phyloP scores from a whole-genome alignment of 352 stramenopile genomes.

The Phytophthora sp. region DNA sequence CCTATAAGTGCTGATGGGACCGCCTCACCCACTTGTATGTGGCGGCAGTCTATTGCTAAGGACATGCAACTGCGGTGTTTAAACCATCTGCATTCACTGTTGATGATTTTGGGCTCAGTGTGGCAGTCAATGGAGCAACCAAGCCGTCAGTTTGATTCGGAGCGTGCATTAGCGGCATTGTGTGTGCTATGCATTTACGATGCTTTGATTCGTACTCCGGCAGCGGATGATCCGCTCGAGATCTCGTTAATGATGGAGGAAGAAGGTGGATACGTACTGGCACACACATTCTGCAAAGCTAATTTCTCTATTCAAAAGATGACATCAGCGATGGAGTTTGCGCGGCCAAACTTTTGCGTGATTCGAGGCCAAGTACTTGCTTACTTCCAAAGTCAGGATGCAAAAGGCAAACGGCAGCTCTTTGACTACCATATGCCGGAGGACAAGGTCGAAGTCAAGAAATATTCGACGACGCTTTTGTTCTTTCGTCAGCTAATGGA shows the following conservation, averaged over 20 bases:
- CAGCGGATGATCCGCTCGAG: constrained; percentile 72
- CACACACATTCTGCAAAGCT: constrained; percentile 85
- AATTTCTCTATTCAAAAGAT: constrained; percentile 82
- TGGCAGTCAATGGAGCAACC: constrained; percentile 91
- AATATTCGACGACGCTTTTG: constrained; percentile 88
- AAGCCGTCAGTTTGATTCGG: constrained; percentile 86
- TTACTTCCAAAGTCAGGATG: constrained; percentile 80
- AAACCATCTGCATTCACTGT: constrained; percentile 70
- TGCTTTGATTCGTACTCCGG: constrained; percentile 79
- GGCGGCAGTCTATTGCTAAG: constrained; percentile 70
- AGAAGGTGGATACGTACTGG: constrained; percentile 81
- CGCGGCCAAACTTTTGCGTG: constrained; percentile 76
- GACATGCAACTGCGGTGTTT: constrained; percentile 86
- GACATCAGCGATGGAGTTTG: constrained; percentile 86
- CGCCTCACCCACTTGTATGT: constrained; percentile 57
- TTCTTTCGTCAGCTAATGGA: constrained; percentile 90
- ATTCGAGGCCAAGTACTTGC: constrained; percentile 74
- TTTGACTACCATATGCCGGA: constrained; percentile 91
- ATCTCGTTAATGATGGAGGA: constrained; percentile 85
- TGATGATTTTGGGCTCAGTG: constrained; percentile 84
- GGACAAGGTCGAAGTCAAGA: constrained; percentile 90
- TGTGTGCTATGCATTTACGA: constrained; percentile 86
- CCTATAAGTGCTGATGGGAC: constrained; percentile 27
- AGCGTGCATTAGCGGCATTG: constrained; percentile 78
- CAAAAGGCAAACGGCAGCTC: constrained; percentile 61